phyloP scores from a whole-genome alignment of 805 yeast genomes.

The Candida oleophila region DNA sequence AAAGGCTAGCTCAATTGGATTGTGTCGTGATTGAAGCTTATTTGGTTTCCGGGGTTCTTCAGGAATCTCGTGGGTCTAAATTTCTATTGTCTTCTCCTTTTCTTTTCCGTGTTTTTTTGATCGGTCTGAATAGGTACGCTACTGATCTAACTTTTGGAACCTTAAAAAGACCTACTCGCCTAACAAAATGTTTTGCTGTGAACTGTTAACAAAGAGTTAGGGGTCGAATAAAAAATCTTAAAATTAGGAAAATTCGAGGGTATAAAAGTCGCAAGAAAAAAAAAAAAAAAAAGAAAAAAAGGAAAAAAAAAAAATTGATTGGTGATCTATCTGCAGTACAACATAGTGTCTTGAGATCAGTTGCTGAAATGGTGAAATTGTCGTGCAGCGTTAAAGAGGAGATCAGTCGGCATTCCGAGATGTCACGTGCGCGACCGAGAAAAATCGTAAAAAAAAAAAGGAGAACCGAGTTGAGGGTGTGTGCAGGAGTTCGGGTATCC shows the following conservation, averaged over 20 bases:
- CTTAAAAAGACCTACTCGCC: neutral
- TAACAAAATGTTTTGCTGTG: neutral
- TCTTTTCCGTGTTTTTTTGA: neutral
- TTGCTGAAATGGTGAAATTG: neutral
- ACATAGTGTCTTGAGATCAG: neutral
- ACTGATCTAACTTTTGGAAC: neutral
- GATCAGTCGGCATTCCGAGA: too few species aligned
- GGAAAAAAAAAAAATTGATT: neutral
- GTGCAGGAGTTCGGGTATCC: too few species aligned
- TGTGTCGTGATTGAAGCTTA: neutral
- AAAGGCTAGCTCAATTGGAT: too few species aligned
- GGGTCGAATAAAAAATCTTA: neutral
- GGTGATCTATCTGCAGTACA: neutral
- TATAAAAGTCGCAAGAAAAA: neutral
- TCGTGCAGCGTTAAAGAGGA: too few species aligned
- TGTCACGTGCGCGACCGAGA: neutral
- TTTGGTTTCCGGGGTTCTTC: neutral
- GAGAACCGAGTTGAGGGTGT: too few species aligned
- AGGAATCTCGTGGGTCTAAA: too few species aligned
- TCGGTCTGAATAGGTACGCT: neutral
- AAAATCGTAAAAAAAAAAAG: neutral
- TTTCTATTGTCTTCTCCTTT: neutral
- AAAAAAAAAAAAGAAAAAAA: constrained; percentile 1
- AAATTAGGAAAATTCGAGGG: neutral
- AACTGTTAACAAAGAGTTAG: neutral